A percentile compares a stretch with the other conserved stretches of the same genome.
Evolutionary conservation across 768 basidiomycete species (phyloP).

Genomic region (Chalciporus chontae): DNA sequence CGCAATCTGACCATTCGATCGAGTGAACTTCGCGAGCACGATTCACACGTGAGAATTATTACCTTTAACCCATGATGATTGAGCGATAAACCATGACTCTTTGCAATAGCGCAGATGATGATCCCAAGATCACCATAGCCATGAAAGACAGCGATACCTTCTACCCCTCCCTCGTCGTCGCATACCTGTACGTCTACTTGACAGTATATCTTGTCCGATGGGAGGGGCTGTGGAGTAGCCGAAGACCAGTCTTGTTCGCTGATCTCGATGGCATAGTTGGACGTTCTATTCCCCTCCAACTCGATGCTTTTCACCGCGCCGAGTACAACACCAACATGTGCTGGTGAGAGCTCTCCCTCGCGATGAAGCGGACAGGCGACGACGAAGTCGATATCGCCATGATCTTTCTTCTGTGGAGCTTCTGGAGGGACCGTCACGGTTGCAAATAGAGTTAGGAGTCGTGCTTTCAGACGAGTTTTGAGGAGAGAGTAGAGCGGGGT

Average conservation of each 20-base stretch:
- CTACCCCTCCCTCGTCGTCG: slow-evolving; percentile 44
- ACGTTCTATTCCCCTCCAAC: slow-evolving; percentile 51
- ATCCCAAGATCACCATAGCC: slow-evolving; percentile 72
- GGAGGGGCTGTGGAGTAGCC: slow-evolving; percentile 4
- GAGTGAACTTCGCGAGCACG: background rate
- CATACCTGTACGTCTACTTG: slow-evolving; percentile 70
- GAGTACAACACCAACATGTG: slow-evolving; percentile 37
- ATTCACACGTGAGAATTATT: background rate
- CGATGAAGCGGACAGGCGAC: slow-evolving; percentile 43
- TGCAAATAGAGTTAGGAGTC: slow-evolving; percentile 44
- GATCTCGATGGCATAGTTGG: slow-evolving; percentile 59
- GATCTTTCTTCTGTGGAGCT: slow-evolving; percentile 59
- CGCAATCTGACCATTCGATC: slow-evolving; percentile 27
- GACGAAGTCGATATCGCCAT: slow-evolving; percentile 70
- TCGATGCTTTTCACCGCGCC: slow-evolving; percentile 47
- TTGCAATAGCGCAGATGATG: slow-evolving; percentile 57
- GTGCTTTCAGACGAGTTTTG: slow-evolving; percentile 43
- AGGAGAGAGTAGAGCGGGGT: slow-evolving; percentile 48
- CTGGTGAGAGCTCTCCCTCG: slow-evolving; percentile 30
- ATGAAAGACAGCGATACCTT: slow-evolving; percentile 51
- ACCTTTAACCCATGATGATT: slow-evolving; percentile 61
- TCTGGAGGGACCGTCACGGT: slow-evolving; percentile 56
- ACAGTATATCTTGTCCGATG: slow-evolving; percentile 21
- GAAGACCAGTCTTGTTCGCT: slow-evolving; percentile 36
- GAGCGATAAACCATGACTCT: slow-evolving; percentile 47